These are phyloP conservation scores for Aspergillus quadrilineatus DNA, from an alignment of 2,329 filamentous ascomycete species.

Conservation along the genomic window DNA sequence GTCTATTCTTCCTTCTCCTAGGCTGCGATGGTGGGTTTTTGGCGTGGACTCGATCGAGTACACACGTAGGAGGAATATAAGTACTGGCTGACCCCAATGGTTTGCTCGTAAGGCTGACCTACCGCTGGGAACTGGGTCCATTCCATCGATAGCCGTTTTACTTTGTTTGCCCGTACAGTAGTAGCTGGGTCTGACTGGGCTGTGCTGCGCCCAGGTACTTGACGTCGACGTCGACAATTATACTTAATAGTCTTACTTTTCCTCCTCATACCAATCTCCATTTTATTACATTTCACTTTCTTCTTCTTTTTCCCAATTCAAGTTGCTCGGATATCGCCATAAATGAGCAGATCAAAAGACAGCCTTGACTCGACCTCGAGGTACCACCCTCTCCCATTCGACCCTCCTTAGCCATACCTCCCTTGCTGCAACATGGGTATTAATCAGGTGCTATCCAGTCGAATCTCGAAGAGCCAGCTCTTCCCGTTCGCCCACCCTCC, in stretches of 20 bases:
- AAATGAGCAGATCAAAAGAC: no score
- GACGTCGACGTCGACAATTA: no score
- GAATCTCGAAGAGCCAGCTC: slow-evolving; percentile 20
- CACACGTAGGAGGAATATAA: background rate
- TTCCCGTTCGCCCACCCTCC: slow-evolving; percentile 34
- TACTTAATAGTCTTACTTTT: no score
- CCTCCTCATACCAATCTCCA: no score
- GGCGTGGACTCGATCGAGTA: no score
- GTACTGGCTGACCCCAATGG: background rate
- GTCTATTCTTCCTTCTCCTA: background rate
- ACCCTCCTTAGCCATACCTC: background rate
- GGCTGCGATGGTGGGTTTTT: background rate
- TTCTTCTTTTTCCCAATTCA: no score
- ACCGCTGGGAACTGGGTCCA: no score
- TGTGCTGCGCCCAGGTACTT: slow-evolving; percentile 1
- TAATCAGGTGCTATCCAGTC: no score
- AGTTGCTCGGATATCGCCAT: no score
- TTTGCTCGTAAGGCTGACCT: slow-evolving; percentile 3
- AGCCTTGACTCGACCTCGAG: background rate
- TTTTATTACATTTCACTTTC: no score
- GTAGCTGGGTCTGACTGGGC: background rate
- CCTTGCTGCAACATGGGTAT: no score
- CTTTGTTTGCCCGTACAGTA: background rate
- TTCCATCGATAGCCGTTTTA: background rate
- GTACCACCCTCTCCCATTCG: background rate